phyloP scores from a whole-genome alignment of 176 grass and related monocot species.

The Eragrostis nindensis region DNA sequence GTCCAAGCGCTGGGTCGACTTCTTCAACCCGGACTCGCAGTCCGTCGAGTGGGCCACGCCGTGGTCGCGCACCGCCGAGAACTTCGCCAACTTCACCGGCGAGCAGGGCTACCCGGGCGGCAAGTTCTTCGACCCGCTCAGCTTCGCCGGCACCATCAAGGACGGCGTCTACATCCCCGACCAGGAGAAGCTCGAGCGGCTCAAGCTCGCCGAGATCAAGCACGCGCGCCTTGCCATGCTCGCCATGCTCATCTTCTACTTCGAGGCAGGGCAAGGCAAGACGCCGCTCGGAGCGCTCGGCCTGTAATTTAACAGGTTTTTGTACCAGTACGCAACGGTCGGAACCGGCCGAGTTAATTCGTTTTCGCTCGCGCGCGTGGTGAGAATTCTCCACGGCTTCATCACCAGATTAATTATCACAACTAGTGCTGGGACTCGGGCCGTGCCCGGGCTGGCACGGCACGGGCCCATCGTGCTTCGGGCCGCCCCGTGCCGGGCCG shows the following conservation, averaged over 20 bases:
- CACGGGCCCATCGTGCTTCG: no score
- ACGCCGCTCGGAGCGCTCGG: constrained; percentile 89
- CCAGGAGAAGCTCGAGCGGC: constrained; percentile 80
- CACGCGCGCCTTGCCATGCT: constrained; percentile 89
- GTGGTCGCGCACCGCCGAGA: constrained; percentile 88
- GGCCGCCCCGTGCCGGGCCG: no score
- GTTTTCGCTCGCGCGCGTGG: background rate
- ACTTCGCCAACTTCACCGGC: constrained; percentile 92
- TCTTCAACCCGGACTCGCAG: constrained; percentile 99
- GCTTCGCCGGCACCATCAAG: constrained; percentile 60
- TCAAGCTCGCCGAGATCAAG: constrained; percentile 99
- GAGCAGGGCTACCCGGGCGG: constrained; percentile 94
- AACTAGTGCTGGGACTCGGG: no score
- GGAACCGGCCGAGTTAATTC: background rate
- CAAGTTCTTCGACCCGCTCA: constrained; percentile 98
- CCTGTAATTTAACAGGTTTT: no score
- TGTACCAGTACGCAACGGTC: constrained; percentile 31
- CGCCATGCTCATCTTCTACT: constrained; percentile 99
- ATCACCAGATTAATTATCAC: constrained; percentile 1
- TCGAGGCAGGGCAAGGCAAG: constrained; percentile 97
- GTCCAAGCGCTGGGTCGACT: constrained; percentile 98
- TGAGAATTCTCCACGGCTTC: background rate
- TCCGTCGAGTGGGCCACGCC: constrained; percentile 91
- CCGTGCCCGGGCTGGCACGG: no score
- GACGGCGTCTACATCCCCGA: constrained; percentile 81